Conservation (phyloP, 177 flowering plant species). For the Vitis hybrid region DNA sequence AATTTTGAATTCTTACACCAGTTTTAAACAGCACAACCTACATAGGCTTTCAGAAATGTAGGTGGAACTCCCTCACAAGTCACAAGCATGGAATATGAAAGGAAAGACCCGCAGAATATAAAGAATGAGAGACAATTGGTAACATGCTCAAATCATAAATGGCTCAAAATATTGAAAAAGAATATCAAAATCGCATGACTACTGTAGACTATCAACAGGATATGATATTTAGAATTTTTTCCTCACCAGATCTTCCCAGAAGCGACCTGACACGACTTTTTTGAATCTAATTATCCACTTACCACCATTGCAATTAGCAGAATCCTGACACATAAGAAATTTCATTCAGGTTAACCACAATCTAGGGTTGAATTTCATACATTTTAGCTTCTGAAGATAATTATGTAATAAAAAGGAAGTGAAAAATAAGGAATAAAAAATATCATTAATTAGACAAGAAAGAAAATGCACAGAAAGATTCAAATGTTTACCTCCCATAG, state of each 20-base stretch:
- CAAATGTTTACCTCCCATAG: slow-evolving; percentile 81
- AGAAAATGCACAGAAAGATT: neutral
- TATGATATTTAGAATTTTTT: neutral
- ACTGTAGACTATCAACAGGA: neutral
- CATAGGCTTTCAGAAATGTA: no score
- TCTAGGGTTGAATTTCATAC: neutral
- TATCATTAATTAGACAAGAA: neutral
- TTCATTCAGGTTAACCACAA: neutral
- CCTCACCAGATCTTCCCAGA: slow-evolving; percentile 72
- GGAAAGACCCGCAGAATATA: no score
- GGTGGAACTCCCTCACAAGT: no score
- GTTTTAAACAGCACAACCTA: no score
- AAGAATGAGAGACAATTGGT: no score
- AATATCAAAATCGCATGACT: neutral
- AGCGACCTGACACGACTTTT: slow-evolving; percentile 86
- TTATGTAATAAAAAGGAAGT: neutral
- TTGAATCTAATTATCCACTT: slow-evolving; percentile 95
- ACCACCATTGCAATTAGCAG: slow-evolving; percentile 85
- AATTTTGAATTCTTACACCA: no score
- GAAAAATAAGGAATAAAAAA: neutral
- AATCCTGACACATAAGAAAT: slow-evolving; percentile 34
- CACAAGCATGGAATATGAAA: no score
- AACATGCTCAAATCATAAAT: no score
- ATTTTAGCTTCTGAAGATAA: neutral
- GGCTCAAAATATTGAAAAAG: no score